A percentile compares a stretch with the other conserved stretches of the same genome.
Conservation (phyloP, 1,284 basidiomycete species). For the Neonothopanus nambi region DNA sequence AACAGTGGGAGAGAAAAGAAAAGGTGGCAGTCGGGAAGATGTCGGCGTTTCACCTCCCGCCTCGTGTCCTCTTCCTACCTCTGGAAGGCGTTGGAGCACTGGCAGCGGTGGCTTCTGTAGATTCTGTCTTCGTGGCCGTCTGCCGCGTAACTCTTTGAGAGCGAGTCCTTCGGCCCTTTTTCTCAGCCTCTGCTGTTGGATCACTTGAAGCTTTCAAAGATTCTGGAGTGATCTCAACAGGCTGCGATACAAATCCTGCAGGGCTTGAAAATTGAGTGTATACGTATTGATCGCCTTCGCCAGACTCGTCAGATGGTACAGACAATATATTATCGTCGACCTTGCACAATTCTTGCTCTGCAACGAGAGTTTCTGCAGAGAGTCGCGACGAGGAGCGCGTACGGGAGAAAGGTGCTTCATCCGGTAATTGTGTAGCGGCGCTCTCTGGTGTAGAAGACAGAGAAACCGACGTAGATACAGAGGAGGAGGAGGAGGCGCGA, state of each 20-base stretch:
- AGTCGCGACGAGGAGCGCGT: conserved; percentile 38
- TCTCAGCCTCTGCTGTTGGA: too few relatives aligned
- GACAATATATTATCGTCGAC: too few relatives aligned
- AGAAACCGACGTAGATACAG: conserved; percentile 7
- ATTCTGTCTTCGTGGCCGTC: background rate
- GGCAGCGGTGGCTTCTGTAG: background rate
- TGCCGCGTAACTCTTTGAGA: background rate
- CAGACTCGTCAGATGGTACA: too few relatives aligned
- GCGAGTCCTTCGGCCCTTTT: background rate
- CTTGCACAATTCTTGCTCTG: too few relatives aligned
- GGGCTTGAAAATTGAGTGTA: too few relatives aligned
- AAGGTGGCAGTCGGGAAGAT: conserved; percentile 13
- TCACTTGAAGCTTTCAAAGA: too few relatives aligned
- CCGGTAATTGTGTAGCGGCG: too few relatives aligned
- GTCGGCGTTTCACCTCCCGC: background rate
- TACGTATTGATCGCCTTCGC: too few relatives aligned
- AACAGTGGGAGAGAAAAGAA: conserved; percentile 15
- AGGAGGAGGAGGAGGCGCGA: background rate
- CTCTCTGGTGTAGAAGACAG: background rate
- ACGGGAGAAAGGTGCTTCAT: conserved; percentile 26
- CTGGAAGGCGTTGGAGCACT: background rate
- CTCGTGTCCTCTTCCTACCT: background rate
- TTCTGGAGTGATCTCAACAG: too few relatives aligned
- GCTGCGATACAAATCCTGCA: too few relatives aligned
- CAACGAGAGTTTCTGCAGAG: conserved; percentile 35